These are phyloP conservation scores for Ophiostoma fasciatum DNA, from an alignment of 2,329 filamentous ascomycete species.

Conservation along the genomic window DNA sequence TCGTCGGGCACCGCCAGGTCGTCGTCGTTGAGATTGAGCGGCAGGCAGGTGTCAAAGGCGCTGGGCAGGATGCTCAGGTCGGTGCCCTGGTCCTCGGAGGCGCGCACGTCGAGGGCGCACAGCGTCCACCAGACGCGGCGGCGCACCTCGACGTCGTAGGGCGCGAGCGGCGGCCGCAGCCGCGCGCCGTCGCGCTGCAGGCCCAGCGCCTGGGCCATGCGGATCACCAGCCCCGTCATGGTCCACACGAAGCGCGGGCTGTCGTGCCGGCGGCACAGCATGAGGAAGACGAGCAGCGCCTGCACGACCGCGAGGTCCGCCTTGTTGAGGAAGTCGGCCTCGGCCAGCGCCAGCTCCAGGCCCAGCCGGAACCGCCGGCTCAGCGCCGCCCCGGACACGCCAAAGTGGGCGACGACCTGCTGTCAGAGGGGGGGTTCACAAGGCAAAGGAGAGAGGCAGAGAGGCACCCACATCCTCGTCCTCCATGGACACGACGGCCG, in stretches of 20 bases:
- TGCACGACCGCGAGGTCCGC: slow-evolving; percentile 43
- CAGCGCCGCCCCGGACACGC: slow-evolving; percentile 28
- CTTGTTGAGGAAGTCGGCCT: slow-evolving; percentile 41
- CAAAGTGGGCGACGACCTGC: slow-evolving; percentile 23
- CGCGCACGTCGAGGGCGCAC: slow-evolving; percentile 38
- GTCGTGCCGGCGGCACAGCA: slow-evolving; percentile 30
- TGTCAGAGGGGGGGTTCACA: not conserved
- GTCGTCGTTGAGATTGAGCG: slow-evolving; percentile 40
- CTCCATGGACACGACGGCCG: slow-evolving; percentile 39
- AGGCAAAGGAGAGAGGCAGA: not conserved
- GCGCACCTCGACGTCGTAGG: slow-evolving; percentile 45
- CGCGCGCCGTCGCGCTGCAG: slow-evolving; percentile 40
- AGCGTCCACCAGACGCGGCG: slow-evolving; percentile 48
- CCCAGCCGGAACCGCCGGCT: slow-evolving; percentile 35
- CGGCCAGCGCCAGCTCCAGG: slow-evolving; percentile 40
- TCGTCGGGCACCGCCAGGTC: too few relatives aligned
- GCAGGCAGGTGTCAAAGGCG: slow-evolving; percentile 33
- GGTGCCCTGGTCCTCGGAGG: slow-evolving; percentile 32
- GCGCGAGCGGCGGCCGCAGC: slow-evolving; percentile 29
- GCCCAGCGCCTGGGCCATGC: slow-evolving; percentile 45
- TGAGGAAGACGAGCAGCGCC: slow-evolving; percentile 41
- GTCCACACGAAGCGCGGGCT: slow-evolving; percentile 44
- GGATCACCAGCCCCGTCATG: slow-evolving; percentile 40
- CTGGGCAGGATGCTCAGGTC: slow-evolving; percentile 27
- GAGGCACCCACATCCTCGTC: slow-evolving; percentile 33